Conservation (phyloP, 225 moss, liverwort and hornwort genomes). For the Antitrichia curtipendula region DNA sequence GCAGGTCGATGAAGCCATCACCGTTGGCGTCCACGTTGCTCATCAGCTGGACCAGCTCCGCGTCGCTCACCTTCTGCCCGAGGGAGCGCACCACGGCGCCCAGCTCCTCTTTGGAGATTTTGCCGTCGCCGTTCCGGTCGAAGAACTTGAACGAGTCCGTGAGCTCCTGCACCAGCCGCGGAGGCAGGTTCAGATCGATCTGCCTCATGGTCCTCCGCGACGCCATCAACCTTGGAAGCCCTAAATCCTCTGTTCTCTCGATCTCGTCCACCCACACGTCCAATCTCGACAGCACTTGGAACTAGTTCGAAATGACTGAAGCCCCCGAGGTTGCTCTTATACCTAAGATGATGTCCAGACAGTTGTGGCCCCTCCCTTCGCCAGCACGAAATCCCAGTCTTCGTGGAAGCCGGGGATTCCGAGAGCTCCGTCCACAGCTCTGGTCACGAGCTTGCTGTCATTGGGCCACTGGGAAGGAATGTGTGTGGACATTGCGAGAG, state of each 20-base stretch:
- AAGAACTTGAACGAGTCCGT: slow-evolving; percentile 61
- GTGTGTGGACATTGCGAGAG: not conserved
- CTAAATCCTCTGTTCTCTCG: not conserved
- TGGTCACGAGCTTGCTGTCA: not conserved
- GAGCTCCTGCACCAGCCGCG: slow-evolving; percentile 46
- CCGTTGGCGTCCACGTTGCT: slow-evolving; percentile 52
- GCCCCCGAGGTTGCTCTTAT: not conserved
- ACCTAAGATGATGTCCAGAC: not conserved
- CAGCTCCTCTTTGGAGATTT: slow-evolving; percentile 50
- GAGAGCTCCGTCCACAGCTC: not conserved
- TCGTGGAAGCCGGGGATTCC: not conserved
- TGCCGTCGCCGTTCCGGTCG: slow-evolving; percentile 55
- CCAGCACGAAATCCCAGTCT: not conserved
- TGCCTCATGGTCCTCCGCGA: not conserved
- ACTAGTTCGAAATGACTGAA: not conserved
- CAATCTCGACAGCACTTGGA: not conserved
- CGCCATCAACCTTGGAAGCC: not conserved
- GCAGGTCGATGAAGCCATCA: slow-evolving; percentile 50
- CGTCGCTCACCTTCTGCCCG: slow-evolving; percentile 47
- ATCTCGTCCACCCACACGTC: not conserved
- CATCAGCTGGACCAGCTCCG: slow-evolving; percentile 41
- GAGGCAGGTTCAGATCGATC: slow-evolving; percentile 23
- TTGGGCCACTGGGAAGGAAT: not conserved
- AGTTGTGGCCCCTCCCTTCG: not conserved
- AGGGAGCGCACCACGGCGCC: slow-evolving; percentile 46